Percentiles rank a stretch among this genome's conserved stretches.
Conservation (phyloP, 192 early-diverging fungal genomes). For the Blastocladiella britannica region DNA sequence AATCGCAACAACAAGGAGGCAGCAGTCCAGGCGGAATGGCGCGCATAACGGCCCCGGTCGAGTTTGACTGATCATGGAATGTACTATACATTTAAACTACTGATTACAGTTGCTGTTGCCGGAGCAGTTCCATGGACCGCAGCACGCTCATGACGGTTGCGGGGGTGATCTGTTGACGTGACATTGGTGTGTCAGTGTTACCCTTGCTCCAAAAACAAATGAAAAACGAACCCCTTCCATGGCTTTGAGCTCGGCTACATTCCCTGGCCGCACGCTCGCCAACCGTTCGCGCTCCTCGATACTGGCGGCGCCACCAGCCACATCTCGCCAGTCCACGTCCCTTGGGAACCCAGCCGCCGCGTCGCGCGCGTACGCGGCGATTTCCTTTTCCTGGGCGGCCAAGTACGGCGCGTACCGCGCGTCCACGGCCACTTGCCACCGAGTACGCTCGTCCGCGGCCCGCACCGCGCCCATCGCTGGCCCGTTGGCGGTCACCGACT, state of each 20-base stretch:
- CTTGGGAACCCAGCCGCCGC: constrained; percentile 36
- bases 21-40: too few relatives aligned
- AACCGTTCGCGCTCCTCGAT: constrained; percentile 23
- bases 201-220: constrained; percentile 1
- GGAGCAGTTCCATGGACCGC: too few relatives aligned
- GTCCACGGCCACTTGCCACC: too few relatives aligned
- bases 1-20: too few relatives aligned
- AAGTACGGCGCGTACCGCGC: constrained; percentile 38
- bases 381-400: constrained; percentile 37
- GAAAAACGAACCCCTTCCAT: background rate
- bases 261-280: constrained; percentile 14
- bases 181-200: too few relatives aligned
- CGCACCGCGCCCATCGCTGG: constrained; percentile 27
- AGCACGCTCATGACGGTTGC: background rate
- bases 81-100: too few relatives aligned
- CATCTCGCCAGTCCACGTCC: constrained; percentile 34
- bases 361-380: constrained; percentile 38
- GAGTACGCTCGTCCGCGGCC: constrained; percentile 23
- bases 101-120: too few relatives aligned
- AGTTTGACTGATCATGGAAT: too few relatives aligned
- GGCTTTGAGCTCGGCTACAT: constrained; percentile 5
- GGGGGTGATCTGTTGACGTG: background rate
- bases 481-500: constrained; percentile 27
- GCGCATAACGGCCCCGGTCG: too few relatives aligned
- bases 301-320: constrained; percentile 12